Conservation (phyloP, 257 asterid genomes). For the Rehmannia glutinosa region DNA sequence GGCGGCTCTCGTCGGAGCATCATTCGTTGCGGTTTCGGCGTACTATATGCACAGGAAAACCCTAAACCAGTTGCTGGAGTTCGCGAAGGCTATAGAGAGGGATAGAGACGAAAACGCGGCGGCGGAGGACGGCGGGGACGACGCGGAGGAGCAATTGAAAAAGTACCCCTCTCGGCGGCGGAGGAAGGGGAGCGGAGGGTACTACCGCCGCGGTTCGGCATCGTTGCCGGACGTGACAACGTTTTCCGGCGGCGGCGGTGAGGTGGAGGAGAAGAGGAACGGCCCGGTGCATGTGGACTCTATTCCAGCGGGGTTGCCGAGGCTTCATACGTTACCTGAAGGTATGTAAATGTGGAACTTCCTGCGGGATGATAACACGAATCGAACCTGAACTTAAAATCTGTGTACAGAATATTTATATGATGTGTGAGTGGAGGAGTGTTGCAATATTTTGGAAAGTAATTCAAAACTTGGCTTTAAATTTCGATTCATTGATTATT, state of each 20-base stretch:
- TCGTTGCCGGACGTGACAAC: conserved; percentile 66
- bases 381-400: too few relatives aligned
- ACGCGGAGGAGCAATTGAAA: conserved; percentile 42
- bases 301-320: conserved; percentile 68
- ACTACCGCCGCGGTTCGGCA: conserved; percentile 52
- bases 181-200: conserved; percentile 43
- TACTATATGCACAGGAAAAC: conserved; percentile 90
- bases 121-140: conserved; percentile 34
- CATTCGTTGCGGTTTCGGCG: conserved; percentile 86
- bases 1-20: conserved; percentile 98
- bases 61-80: conserved; percentile 74
- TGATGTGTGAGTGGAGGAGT: too few relatives aligned
- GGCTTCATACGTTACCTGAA: conserved; percentile 70
- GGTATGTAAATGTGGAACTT: conserved; percentile 43
- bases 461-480: too few relatives aligned
- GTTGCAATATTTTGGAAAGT: too few relatives aligned
- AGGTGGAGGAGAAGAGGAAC: conserved; percentile 50
- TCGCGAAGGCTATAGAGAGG: conserved; percentile 72
- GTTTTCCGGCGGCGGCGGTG: conserved; percentile 35
- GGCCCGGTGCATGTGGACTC: conserved; percentile 54
- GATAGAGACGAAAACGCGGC: conserved; percentile 33
- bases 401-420: too few relatives aligned
- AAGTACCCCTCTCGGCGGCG: conserved; percentile 45
- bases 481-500: too few relatives aligned
- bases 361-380: conserved; percentile 16